Conservation (phyloP, 1,284 basidiomycete species). For the Boletus smithii region DNA sequence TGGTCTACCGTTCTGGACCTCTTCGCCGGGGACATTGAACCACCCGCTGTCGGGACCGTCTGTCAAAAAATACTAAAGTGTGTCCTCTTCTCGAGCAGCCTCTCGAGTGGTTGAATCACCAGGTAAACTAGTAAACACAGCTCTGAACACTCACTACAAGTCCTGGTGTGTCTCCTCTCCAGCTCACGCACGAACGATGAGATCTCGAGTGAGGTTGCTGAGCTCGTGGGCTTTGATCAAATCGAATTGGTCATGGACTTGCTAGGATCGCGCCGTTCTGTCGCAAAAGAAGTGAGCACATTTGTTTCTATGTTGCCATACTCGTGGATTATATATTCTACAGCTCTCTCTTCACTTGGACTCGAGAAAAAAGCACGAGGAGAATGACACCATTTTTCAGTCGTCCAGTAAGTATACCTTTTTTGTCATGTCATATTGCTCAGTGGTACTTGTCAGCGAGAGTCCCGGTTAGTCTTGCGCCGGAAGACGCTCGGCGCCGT, state of each 20-base stretch:
- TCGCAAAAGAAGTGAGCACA: constrained; percentile 42
- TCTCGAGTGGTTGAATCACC: constrained; percentile 4
- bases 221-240: constrained; percentile 85
- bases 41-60: constrained; percentile 3
- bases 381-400: neutral
- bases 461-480: constrained; percentile 40
- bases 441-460: constrained; percentile 6
- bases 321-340: neutral
- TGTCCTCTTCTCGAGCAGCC: constrained; percentile 1
- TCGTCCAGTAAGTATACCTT: constrained; percentile 12
- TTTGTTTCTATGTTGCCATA: neutral
- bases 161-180: constrained; percentile 23
- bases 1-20: constrained; percentile 32
- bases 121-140: constrained; percentile 16
- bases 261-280: constrained; percentile 43
- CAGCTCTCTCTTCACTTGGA: constrained; percentile 21
- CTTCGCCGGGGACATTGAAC: constrained; percentile 14
- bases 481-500: constrained; percentile 57
- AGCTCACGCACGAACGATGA: constrained; percentile 50
- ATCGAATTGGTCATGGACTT: constrained; percentile 68
- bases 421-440: neutral
- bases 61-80: constrained; percentile 20
- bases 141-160: constrained; percentile 10
- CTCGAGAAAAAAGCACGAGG: neutral
- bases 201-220: constrained; percentile 77